Evolutionary conservation across 352 stramenopile species (phyloP).

Genomic region (Phytophthora pini): DNA sequence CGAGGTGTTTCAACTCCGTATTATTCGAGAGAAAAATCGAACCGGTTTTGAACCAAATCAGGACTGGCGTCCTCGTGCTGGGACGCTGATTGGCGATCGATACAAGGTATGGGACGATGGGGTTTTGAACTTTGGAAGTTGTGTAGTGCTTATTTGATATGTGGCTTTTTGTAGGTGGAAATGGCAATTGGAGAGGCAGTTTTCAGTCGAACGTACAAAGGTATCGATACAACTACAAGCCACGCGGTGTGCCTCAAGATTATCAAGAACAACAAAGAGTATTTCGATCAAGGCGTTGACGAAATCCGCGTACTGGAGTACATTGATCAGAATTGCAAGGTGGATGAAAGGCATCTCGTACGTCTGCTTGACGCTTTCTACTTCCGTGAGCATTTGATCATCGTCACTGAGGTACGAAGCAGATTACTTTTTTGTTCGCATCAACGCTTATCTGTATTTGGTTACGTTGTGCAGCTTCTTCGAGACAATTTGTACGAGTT

Average conservation of each 20-base stretch:
- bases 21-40: constrained; percentile 80
- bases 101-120: constrained; percentile 55
- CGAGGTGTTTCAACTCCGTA: constrained; percentile 72
- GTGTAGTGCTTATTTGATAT: constrained; percentile 7
- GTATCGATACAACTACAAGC: constrained; percentile 60
- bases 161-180: constrained; percentile 53
- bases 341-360: constrained; percentile 94
- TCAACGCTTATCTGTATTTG: constrained; percentile 4
- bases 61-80: constrained; percentile 71
- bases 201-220: constrained; percentile 88
- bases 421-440: not conserved
- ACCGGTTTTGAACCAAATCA: constrained; percentile 85
- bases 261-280: constrained; percentile 99
- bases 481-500: constrained; percentile 99
- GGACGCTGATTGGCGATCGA: constrained; percentile 59
- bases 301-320: constrained; percentile 83
- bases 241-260: constrained; percentile 97
- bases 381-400: constrained; percentile 95
- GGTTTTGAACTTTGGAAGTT: not conserved
- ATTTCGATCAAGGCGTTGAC: constrained; percentile 97
- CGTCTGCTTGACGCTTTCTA: constrained; percentile 96
- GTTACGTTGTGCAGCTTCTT: constrained; percentile 70
- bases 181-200: constrained; percentile 80
- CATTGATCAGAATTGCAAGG: constrained; percentile 77
- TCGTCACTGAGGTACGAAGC: constrained; percentile 95